Percentiles rank a stretch among this genome's conserved stretches.
These are phyloP conservation scores for Condylostoma magnum DNA, from an alignment of 169 alveolate species.

Conservation along the genomic window DNA sequence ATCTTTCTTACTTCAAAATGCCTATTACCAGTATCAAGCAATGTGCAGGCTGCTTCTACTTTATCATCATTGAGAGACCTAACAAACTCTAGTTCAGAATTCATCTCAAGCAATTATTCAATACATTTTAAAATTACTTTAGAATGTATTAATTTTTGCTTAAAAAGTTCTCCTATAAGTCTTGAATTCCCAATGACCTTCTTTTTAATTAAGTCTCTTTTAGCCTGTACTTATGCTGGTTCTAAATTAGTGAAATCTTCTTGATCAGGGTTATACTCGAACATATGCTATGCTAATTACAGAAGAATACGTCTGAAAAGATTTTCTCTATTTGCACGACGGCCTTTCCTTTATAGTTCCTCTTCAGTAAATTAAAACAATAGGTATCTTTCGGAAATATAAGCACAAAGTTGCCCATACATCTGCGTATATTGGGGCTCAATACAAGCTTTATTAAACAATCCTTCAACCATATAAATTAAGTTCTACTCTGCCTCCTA, in stretches of 20 bases:
- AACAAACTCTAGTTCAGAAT: not conserved
- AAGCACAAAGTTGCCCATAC: conserved; percentile 26
- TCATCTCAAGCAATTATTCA: not conserved
- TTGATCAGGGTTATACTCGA: not conserved
- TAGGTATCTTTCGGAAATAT: not conserved
- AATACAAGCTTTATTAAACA: conserved; percentile 24
- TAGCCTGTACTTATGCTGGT: no score
- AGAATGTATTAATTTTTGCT: not conserved
- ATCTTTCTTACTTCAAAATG: not conserved
- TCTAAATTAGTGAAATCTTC: no score
- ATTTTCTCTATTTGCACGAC: no score
- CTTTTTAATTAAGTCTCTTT: no score
- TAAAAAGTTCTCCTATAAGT: not conserved
- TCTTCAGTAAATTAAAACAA: not conserved
- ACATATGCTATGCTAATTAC: conserved; percentile 7
- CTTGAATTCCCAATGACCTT: not conserved
- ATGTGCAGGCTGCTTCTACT: conserved; percentile 23
- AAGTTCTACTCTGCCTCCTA: not conserved
- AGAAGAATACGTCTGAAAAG: not conserved
- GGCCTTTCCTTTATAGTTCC: not conserved
- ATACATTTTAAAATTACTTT: not conserved
- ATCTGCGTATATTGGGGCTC: conserved; percentile 9
- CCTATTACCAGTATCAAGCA: conserved; percentile 17
- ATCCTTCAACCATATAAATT: not conserved
- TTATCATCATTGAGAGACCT: not conserved